These are phyloP conservation scores for Strigomonas culicis DNA, from an alignment of 208 protist genomes.

Conservation along the genomic window DNA sequence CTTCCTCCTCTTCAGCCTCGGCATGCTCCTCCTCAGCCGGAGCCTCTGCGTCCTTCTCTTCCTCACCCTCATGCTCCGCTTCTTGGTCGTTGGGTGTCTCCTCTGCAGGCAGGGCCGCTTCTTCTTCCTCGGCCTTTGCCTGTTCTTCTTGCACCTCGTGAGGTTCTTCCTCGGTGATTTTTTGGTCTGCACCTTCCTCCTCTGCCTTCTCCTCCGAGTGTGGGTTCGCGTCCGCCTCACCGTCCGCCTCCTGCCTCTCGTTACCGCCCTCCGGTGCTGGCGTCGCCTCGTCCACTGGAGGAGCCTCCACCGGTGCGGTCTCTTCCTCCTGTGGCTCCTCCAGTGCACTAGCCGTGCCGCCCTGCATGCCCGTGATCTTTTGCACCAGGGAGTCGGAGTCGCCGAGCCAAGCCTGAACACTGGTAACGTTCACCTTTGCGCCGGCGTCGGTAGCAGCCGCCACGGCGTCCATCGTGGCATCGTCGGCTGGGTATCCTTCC, in stretches of 20 bases:
- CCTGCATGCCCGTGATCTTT: constrained; percentile 18
- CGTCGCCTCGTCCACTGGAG: neutral
- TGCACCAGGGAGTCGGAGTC: constrained; percentile 30
- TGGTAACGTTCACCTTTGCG: constrained; percentile 33
- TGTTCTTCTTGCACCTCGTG: neutral
- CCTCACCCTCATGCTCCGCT: neutral
- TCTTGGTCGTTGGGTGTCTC: neutral
- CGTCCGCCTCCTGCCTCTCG: neutral
- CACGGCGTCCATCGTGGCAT: constrained; percentile 28
- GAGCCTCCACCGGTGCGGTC: neutral
- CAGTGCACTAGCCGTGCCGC: neutral
- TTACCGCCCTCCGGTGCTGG: neutral
- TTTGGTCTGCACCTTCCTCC: constrained; percentile 1
- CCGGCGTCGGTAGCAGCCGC: constrained; percentile 18
- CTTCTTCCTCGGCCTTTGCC: constrained; percentile 1
- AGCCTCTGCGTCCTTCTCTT: neutral
- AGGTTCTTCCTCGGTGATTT: neutral
- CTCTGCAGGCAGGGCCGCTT: neutral
- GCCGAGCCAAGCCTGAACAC: constrained; percentile 66
- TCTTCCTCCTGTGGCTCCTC: neutral
- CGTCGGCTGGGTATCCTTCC: constrained; percentile 10
- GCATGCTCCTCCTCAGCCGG: neutral
- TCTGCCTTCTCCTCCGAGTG: neutral
- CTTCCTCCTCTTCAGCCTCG: constrained; percentile 6
- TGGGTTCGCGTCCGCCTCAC: constrained; percentile 2